phyloP scores from a whole-genome alignment of 345 rosid species.

The Linum trigynum region DNA sequence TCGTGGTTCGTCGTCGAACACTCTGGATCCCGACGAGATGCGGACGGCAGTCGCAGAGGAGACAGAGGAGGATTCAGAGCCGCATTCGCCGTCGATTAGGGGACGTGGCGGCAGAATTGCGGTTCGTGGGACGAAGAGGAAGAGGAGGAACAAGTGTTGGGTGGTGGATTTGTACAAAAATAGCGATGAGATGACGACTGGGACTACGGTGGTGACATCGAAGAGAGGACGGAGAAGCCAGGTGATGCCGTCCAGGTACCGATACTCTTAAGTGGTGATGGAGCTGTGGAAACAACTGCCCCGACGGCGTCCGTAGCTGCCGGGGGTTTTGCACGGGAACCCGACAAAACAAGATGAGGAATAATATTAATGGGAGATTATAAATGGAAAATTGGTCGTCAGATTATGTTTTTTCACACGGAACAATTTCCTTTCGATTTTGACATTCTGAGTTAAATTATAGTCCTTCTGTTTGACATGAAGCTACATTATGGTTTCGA shows the following conservation, averaged over 20 bases:
- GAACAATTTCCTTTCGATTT: no score
- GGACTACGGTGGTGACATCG: constrained; percentile 24
- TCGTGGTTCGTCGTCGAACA: neutral
- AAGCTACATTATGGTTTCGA: no score
- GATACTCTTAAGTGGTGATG: constrained; percentile 28
- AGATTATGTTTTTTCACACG: no score
- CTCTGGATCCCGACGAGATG: neutral
- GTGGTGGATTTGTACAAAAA: neutral
- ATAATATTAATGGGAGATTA: no score
- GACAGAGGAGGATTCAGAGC: neutral
- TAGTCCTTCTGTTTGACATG: no score
- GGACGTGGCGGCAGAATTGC: neutral
- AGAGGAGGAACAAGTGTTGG: constrained; percentile 6
- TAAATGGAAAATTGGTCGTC: no score
- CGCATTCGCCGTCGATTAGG: no score
- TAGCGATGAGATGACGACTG: constrained; percentile 12
- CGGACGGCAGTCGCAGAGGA: neutral
- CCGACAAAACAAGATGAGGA: no score
- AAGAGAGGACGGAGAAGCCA: constrained; percentile 34
- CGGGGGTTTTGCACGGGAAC: no score
- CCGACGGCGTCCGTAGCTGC: neutral
- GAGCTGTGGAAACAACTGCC: constrained; percentile 21
- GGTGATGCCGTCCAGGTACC: constrained; percentile 33
- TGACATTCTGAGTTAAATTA: no score
- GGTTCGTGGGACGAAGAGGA: constrained; percentile 2